Conservation (phyloP, 179 eudicot genomes). For the Heliamphora pulchella region DNA sequence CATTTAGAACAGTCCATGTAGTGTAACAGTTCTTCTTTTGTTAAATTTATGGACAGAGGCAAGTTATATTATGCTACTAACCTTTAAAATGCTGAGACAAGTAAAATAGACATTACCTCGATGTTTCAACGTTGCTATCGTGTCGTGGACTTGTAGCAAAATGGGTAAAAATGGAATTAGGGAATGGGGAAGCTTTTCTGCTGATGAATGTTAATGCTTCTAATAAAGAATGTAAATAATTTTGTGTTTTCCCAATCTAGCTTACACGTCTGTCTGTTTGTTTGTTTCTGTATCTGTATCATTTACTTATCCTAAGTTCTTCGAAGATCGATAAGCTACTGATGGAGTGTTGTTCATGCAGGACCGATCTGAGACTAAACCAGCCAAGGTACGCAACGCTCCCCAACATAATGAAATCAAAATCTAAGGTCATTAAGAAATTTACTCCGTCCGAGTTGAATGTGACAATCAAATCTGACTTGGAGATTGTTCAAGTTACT, state of each 20-base stretch:
- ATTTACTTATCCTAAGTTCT: not conserved
- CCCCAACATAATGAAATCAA: conserved; percentile 96
- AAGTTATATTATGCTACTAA: not conserved
- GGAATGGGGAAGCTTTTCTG: too few species aligned
- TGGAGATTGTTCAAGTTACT: conserved; percentile 66
- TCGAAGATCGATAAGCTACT: not conserved
- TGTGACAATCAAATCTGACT: conserved; percentile 60
- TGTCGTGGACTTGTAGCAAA: too few species aligned
- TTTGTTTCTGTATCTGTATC: not conserved
- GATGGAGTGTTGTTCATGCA: conserved; percentile 27
- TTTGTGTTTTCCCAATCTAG: not conserved
- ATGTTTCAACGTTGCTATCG: too few species aligned
- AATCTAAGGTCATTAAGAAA: conserved; percentile 85
- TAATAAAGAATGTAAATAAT: too few species aligned
- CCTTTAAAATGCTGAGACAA: not conserved
- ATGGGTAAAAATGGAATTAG: too few species aligned
- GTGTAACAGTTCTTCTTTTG: not conserved
- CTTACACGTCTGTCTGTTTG: not conserved
- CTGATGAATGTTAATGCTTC: too few species aligned
- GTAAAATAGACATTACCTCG: too few species aligned
- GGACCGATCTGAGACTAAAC: conserved; percentile 92
- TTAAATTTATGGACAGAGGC: not conserved
- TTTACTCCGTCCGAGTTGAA: conserved; percentile 64
- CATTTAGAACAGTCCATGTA: too few species aligned
- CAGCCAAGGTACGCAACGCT: conserved; percentile 97